phyloP scores from a whole-genome alignment of 306 rosid genomes.

The Canavalia ensiformis region DNA sequence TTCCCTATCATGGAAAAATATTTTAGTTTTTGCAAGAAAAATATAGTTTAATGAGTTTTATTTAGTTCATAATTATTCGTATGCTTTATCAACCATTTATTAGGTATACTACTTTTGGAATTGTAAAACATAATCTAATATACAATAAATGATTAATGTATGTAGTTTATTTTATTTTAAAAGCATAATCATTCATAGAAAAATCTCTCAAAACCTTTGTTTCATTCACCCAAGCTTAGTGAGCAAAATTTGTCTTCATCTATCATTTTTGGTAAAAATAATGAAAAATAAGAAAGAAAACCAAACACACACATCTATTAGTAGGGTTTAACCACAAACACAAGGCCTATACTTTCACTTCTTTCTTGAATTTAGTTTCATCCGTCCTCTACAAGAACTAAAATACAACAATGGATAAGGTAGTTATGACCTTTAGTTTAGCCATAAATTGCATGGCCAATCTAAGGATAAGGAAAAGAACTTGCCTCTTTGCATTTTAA shows the following conservation, averaged over 20 bases:
- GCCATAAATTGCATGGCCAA: constrained; percentile 19
- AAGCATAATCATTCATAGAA: no score
- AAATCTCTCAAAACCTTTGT: no score
- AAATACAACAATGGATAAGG: constrained; percentile 45
- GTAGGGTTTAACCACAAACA: no score
- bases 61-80: neutral
- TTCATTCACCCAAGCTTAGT: no score
- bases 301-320: no score
- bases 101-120: neutral
- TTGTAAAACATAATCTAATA: constrained; percentile 24
- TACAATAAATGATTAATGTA: constrained; percentile 25
- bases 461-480: constrained; percentile 33
- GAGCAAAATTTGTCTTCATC: no score
- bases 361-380: constrained; percentile 67
- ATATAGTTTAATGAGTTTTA: neutral
- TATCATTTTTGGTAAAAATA: no score
- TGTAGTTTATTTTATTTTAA: neutral
- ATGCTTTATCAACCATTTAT: constrained; percentile 18
- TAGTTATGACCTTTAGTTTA: neutral
- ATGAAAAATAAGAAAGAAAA: no score
- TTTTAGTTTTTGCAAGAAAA: neutral
- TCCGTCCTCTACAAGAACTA: constrained; percentile 79
- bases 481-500: constrained; percentile 89
- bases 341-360: constrained; percentile 44
- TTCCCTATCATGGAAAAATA: constrained; percentile 1